Evolutionary conservation across 768 basidiomycete species (phyloP).

Genomic region (Russula sp.): DNA sequence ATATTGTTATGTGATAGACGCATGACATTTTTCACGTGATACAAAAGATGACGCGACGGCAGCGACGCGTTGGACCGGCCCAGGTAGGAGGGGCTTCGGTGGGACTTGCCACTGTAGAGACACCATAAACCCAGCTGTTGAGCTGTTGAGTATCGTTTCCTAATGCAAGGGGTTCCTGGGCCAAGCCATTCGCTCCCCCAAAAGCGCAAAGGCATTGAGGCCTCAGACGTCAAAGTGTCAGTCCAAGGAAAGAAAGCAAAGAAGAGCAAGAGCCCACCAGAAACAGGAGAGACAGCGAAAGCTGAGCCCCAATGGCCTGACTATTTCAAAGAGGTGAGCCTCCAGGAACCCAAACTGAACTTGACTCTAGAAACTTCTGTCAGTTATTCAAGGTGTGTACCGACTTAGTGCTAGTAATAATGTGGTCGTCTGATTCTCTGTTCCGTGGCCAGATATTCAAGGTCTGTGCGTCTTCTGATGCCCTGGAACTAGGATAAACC

Average conservation of each 20-base stretch:
- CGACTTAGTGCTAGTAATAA: not conserved
- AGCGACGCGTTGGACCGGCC: not conserved
- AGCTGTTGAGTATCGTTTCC: not conserved
- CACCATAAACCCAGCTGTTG: not conserved
- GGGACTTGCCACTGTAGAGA: not conserved
- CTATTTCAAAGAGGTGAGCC: conserved; percentile 49
- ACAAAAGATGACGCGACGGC: not conserved
- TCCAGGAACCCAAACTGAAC: conserved; percentile 22
- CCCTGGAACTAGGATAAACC: not conserved
- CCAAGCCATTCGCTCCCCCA: not conserved
- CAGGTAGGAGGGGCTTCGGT: not conserved
- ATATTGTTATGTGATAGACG: not conserved
- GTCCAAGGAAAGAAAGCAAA: not conserved
- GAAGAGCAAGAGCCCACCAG: not conserved
- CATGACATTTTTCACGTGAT: not conserved
- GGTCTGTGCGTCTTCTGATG: not conserved
- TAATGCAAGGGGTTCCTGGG: conserved; percentile 3
- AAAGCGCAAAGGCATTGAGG: conserved; percentile 5
- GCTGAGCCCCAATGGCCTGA: conserved; percentile 46
- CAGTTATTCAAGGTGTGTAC: conserved; percentile 18
- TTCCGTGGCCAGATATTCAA: conserved; percentile 14
- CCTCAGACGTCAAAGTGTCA: not conserved
- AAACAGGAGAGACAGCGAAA: conserved; percentile 1
- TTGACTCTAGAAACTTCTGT: not conserved
- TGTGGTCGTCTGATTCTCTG: not conserved